Evolutionary conservation across 305 asterid genomes (phyloP).

Genomic region (Fraxinus albicans): DNA sequence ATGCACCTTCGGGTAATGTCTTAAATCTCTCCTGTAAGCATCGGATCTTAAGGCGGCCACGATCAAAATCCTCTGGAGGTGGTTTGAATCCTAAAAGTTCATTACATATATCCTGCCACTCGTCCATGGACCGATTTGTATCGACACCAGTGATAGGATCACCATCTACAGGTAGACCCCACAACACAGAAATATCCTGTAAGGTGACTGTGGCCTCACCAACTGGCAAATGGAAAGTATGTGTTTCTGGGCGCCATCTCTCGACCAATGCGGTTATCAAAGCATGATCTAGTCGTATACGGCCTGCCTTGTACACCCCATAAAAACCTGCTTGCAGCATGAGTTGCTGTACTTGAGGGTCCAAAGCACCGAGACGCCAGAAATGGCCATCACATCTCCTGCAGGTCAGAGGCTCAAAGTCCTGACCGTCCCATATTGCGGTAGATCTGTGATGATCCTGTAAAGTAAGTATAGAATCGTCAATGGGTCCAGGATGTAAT

Average conservation of each 20-base stretch:
- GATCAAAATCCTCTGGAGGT: conserved; percentile 64
- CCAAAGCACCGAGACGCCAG: conserved; percentile 72
- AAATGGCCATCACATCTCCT: conserved; percentile 82
- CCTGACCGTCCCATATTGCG: conserved; percentile 71
- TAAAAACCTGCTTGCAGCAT: conserved; percentile 76
- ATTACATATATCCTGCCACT: conserved; percentile 72
- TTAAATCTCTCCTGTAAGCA: conserved; percentile 68
- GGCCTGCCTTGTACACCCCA: conserved; percentile 81
- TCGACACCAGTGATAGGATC: conserved; percentile 73
- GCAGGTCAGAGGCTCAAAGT: conserved; percentile 77
- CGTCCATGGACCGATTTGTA: conserved; percentile 66
- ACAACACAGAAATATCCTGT: conserved; percentile 68
- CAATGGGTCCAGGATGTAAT: conserved; percentile 80
- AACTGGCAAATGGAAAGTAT: conserved; percentile 75
- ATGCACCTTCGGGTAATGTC: conserved; percentile 62
- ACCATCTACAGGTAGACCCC: conserved; percentile 83
- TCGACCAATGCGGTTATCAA: conserved; percentile 72
- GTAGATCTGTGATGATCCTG: conserved; percentile 80
- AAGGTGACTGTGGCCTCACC: conserved; percentile 75
- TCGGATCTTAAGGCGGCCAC: conserved; percentile 72
- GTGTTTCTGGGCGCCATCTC: conserved; percentile 86
- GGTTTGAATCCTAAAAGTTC: conserved; percentile 73
- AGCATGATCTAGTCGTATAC: conserved; percentile 76
- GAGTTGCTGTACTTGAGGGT: conserved; percentile 63
- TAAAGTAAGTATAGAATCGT: conserved; percentile 61